Evolutionary conservation across 441 rosid genomes (phyloP), one percentile per base, ranked within the genome.

Genomic region (Erodium moschatum): DNA sequence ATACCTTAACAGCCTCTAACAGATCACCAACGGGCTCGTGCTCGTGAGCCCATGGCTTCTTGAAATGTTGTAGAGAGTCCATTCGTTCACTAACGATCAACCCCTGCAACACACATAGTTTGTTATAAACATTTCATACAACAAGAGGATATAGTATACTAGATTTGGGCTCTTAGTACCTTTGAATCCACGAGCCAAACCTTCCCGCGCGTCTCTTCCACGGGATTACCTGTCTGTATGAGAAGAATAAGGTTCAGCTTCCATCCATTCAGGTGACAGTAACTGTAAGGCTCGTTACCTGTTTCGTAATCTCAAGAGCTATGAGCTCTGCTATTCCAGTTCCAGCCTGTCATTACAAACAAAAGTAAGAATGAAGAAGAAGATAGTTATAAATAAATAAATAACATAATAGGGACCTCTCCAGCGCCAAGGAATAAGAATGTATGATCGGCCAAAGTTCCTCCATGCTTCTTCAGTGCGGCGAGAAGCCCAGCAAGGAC

Each of bases 401-500:
- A 48, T 48, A 16, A 2, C 16, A 13, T 48, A 13, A 48, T 13
- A 48, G 15, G 5, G 56, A 48, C 56, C 56, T 48, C 56, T 48
- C 56, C 56, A 13, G 56, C 56, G 56, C 56, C 56, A 6, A 48
- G 56, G 56, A 48, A 48, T 13, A 48, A 48, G 56, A 48, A 48
- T 48, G 56, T 48, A 4, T 48, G 56, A 24, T 91, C 89, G 44
- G 87, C 78, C 15, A 91, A 78, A 77, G 74, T 77, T 82, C 90
- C 82, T 50, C 91, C 82, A 12, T 86, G 76, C 74, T 86, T 71
- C 68, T 84, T 82, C 77, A 83, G 82, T 73, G 96, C 85, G 1
- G 96, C 85, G 50, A 91, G 78, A 72, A 91, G 83, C 27, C 96
- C 94, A 33, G 94, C 86, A 68, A 89, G 83, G 35, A 91, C 97